A percentile compares a stretch with the other conserved stretches of the same genome.
Conservation (phyloP, 2,329 filamentous ascomycete species). For the Aspergillus bombycis region DNA sequence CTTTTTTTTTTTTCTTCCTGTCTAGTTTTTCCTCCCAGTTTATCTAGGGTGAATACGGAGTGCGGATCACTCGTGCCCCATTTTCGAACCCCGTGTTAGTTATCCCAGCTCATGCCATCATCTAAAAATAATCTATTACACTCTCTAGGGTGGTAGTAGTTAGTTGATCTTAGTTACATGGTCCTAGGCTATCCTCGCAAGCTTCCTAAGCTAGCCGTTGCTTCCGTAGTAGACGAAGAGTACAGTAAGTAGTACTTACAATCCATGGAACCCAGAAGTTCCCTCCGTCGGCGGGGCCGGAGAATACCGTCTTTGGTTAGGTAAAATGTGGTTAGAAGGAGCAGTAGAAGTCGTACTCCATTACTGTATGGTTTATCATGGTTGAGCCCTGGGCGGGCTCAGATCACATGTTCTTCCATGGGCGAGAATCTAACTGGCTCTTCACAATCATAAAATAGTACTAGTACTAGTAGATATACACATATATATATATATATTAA, state of each 20-base stretch:
- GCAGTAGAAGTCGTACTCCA: too few relatives aligned
- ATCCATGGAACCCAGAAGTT: background rate
- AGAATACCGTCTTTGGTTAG: slow-evolving; percentile 12
- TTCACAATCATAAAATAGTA: background rate
- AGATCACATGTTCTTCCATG: slow-evolving; percentile 24
- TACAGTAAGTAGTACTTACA: too few relatives aligned
- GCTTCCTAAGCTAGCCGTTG: too few relatives aligned
- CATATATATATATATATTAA: too few relatives aligned
- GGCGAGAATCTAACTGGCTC: slow-evolving; percentile 18
- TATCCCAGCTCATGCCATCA: background rate
- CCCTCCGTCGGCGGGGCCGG: slow-evolving; percentile 29
- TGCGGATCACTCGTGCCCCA: background rate
- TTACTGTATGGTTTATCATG: background rate
- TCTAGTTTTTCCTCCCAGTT: too few relatives aligned
- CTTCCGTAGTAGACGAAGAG: too few relatives aligned
- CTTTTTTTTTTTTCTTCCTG: background rate
- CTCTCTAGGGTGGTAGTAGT: background rate
- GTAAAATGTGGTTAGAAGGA: too few relatives aligned
- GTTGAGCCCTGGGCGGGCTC: slow-evolving; percentile 20
- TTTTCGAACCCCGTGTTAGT: background rate
- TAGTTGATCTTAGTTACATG: background rate
- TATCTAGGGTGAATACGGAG: too few relatives aligned
- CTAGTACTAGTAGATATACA: too few relatives aligned
- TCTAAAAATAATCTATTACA: background rate
- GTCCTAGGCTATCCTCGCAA: too few relatives aligned